Evolutionary conservation across 192 early-diverging fungal genomes (phyloP), one percentile per base, ranked within the genome.

Genomic region (Umbelopsis sp.): DNA sequence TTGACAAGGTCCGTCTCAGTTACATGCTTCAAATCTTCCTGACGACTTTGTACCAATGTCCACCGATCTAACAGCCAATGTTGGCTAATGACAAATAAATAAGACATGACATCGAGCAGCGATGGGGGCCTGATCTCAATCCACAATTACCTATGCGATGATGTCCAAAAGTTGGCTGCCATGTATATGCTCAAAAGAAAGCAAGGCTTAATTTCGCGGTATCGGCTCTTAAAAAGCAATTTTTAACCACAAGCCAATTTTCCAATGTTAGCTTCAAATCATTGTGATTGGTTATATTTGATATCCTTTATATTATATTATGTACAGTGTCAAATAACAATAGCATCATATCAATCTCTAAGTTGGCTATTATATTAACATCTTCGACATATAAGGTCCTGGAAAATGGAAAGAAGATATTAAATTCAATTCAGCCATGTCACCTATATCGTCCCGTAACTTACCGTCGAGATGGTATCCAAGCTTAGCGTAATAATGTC

Each of bases 401-500:
- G 74, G 21, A 65, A n/a, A n/a, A 53, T 21, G 37, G 71, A 21
- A 5, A 71, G 12, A 51, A 51, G 13, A 41, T 35, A 70, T 48
- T 30, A 66, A 48, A 5, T 12, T 12, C 48, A 35, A 30, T 48
- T 23, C 22, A 5, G 3, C 22, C 35, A 0, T 45, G 37, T 44
- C 23, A 2, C 1, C 0, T 18, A 61, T 5, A 12, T 18, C 48
- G 33, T 61, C 7, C 41, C 21, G 18, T 11, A 18, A 74, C 89
- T 74, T 78, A 87, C 86, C 96, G 71, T 98, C 98, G 33, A 99
- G 84, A 76, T 91, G 84, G 74, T 94, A 99, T 21, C 98, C 98
- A 27, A 99, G 87, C 80, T 98, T 98, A 20, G 92, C 90, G 77
- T 99, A 99, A 77, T 99, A 99, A 73, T 98, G 91, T 48, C 98